Conservation (phyloP, 441 rosid genomes). For the Mallotus repandus region DNA sequence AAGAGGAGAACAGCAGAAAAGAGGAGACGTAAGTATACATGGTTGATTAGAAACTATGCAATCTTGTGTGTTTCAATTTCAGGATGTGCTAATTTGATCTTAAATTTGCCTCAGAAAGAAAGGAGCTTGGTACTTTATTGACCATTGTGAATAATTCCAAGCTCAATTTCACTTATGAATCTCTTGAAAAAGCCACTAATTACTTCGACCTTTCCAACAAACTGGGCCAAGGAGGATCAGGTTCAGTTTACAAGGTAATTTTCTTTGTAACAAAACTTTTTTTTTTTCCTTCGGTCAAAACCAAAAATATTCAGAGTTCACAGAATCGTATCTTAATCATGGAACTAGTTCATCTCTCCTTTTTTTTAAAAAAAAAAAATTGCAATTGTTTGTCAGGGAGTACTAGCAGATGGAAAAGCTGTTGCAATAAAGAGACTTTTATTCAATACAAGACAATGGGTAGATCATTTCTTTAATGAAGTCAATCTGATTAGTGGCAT, state of each 20-base stretch:
- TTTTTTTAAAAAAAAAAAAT: too few relatives aligned
- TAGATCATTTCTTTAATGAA: slow-evolving; percentile 89
- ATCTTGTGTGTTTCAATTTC: background rate
- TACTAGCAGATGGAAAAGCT: slow-evolving; percentile 52
- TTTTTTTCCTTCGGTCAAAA: too few relatives aligned
- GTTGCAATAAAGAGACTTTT: slow-evolving; percentile 86
- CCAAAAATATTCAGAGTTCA: too few relatives aligned
- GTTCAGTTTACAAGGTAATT: slow-evolving; percentile 73
- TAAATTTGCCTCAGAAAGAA: slow-evolving; percentile 49
- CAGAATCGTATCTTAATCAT: too few relatives aligned
- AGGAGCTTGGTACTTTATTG: slow-evolving; percentile 55
- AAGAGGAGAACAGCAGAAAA: slow-evolving; percentile 41
- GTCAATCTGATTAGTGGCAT: slow-evolving; percentile 75
- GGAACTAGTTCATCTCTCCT: too few relatives aligned
- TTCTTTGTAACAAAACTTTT: too few relatives aligned
- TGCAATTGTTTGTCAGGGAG: slow-evolving; percentile 44
- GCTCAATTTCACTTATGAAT: slow-evolving; percentile 71
- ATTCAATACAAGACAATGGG: slow-evolving; percentile 87
- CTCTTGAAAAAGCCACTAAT: slow-evolving; percentile 73
- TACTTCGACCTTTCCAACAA: slow-evolving; percentile 66
- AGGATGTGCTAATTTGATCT: background rate
- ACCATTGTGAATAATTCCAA: slow-evolving; percentile 54
- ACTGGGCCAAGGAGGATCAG: slow-evolving; percentile 92
- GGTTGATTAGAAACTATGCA: background rate
- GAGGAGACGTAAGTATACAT: slow-evolving; percentile 44